Base-by-base conservation (phyloP, 768 basidiomycete genomes). In the Lyophyllum semitale region DNA sequence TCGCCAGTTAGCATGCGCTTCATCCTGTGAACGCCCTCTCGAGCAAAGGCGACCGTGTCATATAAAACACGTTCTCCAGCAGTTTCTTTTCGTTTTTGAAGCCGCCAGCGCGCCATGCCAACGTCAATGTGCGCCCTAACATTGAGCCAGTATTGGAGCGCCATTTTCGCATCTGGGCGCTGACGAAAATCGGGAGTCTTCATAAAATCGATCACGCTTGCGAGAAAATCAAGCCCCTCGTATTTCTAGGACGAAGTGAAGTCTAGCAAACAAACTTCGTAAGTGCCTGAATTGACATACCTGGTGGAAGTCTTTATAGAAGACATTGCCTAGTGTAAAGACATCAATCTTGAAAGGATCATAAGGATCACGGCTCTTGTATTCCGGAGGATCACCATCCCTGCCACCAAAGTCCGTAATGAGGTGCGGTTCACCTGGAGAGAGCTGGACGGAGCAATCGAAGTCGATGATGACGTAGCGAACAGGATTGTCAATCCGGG, bases 401-500 rank as follows among this genome's bases (percentile, higher is more conserved):
- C 44, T 25, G 8, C 58, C 58, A 11, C 49, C 58, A 20, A 59
- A 45, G 15, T 37, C 53, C n/a, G 20, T 32, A 4, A 60, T 32
- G 35, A 57, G 43, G 23, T 30, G 59, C 3, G 51, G 23, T 42
- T 51, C 27, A 17, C 68, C 44, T 59, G 67, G 57, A 57, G 58
- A 25, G 48, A 59, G 25, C 62, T 60, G 51, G 53, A 54, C 38
- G 54, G 71, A 42, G 22, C 59, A 59, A 11, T 71, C 73, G 51
- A 71, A 76, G 30, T 73, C 74, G 41, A 76, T 65, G 40, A 74
- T 73, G 43, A 70, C 71, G 59, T 77, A 77, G 7, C 70, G 67
- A 7, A 77, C 73, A 5, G 74, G 66, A 40, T 69, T 58, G 29
- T 70, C 66, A n/a, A 68, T 69, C 22, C 74, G 66, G 2, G 69